Base-by-base conservation (phyloP, 2,329 filamentous ascomycete genomes). In the Penicillium palitans region DNA sequence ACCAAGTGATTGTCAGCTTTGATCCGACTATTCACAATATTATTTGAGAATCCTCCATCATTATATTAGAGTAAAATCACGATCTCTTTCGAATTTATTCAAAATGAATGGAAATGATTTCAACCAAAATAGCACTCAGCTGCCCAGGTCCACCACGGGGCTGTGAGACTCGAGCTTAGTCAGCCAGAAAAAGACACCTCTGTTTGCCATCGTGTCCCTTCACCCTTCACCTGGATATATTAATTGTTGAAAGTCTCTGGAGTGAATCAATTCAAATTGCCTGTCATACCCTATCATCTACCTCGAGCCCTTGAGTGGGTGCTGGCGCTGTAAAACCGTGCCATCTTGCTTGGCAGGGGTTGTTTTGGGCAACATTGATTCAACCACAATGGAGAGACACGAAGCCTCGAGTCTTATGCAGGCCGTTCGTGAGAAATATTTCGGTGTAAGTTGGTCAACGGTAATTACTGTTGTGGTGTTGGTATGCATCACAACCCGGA, bases 401-500 rank as follows among this genome's bases (percentile, higher is more conserved):
- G 53, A 55, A 21, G 42, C 55, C 60, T 61, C 72, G 21, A 42
- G 55, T 10, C 52, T 66, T 37, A 58, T 71, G 37, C 67, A 68
- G 57, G 35, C 51, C 1, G 44, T 56, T n/a, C 66, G 64, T 37
- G 66, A 70, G 59, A 50, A 17, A 27, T 68, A 19, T 59, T 65
- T 27, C 46, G 64, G 47, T 13, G 33, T 69, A 41, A 68, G 59
- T 10, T 69, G 70, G 65, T 64, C 67, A 21, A 69, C 62, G 2
- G 54, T 74, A 15, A 51, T 72, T 15, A 66, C 66, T 5, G 48
- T 68, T 17, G 51, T 78, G 13, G 52, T 72, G 15, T 62, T 70
- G 17, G 59, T 70, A 44, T 76, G 74, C 54, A 67, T 78, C 53
- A 61, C 68, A 21, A 79, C 76, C 10, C 75, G 78, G 45, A 64